phyloP scores from a whole-genome alignment of 176 grass and related monocot species.

The Pontederia paniculata region DNA sequence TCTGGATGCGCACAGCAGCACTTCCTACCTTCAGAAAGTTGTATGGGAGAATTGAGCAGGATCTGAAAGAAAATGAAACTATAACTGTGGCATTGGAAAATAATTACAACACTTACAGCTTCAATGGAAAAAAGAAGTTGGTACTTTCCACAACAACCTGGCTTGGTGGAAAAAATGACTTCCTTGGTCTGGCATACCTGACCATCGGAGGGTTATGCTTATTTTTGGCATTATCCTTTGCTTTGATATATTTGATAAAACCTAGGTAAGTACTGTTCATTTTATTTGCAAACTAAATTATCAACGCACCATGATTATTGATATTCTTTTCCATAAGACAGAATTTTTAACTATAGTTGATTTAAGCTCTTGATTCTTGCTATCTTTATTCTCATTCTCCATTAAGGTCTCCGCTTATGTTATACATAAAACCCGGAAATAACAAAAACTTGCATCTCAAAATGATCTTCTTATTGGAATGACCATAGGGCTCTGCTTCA shows the following conservation, averaged over 20 bases:
- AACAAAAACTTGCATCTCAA: too few relatives aligned
- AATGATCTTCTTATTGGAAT: too few relatives aligned
- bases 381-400: too few relatives aligned
- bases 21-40: slow-evolving; percentile 65
- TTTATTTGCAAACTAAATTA: background rate
- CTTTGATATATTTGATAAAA: slow-evolving; percentile 28
- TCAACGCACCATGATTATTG: background rate
- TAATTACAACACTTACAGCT: slow-evolving; percentile 70
- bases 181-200: slow-evolving; percentile 47
- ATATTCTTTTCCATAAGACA: too few relatives aligned
- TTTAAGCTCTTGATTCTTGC: too few relatives aligned
- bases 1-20: slow-evolving; percentile 62
- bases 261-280: slow-evolving; percentile 1
- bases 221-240: slow-evolving; percentile 32
- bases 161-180: slow-evolving; percentile 51
- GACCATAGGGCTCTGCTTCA: too few relatives aligned
- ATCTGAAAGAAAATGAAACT: slow-evolving; percentile 27
- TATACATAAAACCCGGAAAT: too few relatives aligned
- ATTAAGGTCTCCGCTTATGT: too few relatives aligned
- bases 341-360: too few relatives aligned
- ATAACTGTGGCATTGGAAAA: slow-evolving; percentile 36
- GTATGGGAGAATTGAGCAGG: slow-evolving; percentile 54
- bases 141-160: slow-evolving; percentile 41
- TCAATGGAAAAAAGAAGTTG: slow-evolving; percentile 40
- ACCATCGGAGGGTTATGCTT: slow-evolving; percentile 40